Evolutionary conservation across 2,329 filamentous ascomycete species (phyloP).

Genomic region (Xylariaceae sp.): DNA sequence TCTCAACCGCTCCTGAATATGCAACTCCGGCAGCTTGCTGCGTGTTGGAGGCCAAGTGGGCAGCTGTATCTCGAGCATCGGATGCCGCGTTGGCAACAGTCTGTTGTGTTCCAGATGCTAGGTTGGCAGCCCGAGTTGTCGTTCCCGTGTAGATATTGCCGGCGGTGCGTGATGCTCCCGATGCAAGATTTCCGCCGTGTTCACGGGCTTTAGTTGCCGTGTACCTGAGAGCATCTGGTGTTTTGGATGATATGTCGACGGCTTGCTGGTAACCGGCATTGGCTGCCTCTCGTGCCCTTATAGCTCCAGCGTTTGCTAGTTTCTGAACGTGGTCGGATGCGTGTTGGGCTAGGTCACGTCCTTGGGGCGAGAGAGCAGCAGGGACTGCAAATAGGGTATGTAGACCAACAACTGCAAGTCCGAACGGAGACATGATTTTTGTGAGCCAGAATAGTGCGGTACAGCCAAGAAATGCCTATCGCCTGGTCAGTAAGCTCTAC

Average conservation of each 20-base stretch:
- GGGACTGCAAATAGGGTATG: conserved; percentile 3
- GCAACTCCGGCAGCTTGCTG: neutral
- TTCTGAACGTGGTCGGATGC: conserved; percentile 1
- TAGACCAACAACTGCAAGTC: conserved; percentile 5
- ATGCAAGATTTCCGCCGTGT: neutral
- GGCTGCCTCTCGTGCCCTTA: neutral
- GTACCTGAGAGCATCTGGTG: no score
- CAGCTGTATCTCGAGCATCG: neutral
- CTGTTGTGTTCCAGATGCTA: neutral
- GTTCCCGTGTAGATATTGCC: neutral
- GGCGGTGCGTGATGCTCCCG: neutral
- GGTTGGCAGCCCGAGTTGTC: neutral
- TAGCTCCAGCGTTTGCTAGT: neutral
- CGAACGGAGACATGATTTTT: conserved; percentile 7
- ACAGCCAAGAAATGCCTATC: conserved; percentile 2
- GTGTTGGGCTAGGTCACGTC: conserved; percentile 1
- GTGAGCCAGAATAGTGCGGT: conserved; percentile 8
- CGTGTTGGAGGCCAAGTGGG: neutral
- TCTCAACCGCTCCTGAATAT: neutral
- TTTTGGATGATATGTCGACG: conserved; percentile 1
- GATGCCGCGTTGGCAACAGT: neutral
- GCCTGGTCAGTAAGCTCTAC: neutral
- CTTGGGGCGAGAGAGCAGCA: neutral
- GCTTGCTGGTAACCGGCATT: neutral
- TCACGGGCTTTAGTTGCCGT: no score